Percentiles rank a stretch among this genome's conserved stretches.
phyloP scores from a whole-genome alignment of 2,329 filamentous ascomycete genomes.

The Allantophomopsis lycopodina region DNA sequence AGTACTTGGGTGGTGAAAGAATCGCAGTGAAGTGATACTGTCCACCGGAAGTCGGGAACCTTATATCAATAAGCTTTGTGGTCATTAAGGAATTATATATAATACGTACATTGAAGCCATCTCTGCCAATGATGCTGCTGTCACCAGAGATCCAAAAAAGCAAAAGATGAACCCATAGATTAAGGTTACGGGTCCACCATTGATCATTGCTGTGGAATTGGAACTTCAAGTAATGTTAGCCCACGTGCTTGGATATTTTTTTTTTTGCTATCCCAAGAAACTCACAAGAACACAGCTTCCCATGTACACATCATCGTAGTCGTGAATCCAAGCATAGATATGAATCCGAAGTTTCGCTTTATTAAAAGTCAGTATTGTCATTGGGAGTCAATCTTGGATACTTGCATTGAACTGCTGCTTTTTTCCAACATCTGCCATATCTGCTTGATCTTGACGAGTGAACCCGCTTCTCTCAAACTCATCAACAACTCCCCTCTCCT shows the following conservation, averaged over 20 bases:
- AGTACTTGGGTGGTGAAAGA: slow-evolving; percentile 29
- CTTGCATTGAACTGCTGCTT: slow-evolving; percentile 1
- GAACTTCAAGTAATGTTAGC: neutral
- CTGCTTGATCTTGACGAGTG: neutral
- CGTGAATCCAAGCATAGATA: slow-evolving; percentile 1
- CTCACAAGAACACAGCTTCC: slow-evolving; percentile 1
- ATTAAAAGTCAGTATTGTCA: neutral
- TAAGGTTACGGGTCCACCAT: slow-evolving; percentile 37
- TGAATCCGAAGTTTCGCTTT: slow-evolving; percentile 1
- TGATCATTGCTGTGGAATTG: slow-evolving; percentile 19
- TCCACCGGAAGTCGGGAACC: slow-evolving; percentile 25
- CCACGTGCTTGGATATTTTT: neutral
- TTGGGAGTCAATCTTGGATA: neutral
- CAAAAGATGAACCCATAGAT: slow-evolving; percentile 34
- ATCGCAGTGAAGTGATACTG: slow-evolving; percentile 48
- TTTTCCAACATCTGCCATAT: slow-evolving; percentile 1
- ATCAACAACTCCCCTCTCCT: too few relatives aligned
- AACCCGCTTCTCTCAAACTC: neutral
- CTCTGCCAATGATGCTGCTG: slow-evolving; percentile 26
- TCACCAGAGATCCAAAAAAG: slow-evolving; percentile 20
- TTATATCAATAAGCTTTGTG: neutral
- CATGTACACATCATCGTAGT: slow-evolving; percentile 1
- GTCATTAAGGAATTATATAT: neutral
- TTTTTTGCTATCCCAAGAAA: neutral
- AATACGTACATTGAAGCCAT: slow-evolving; percentile 23